These are phyloP conservation scores for Trypanosoma cruzi DNA, from an alignment of 208 protist species.

Conservation along the genomic window DNA sequence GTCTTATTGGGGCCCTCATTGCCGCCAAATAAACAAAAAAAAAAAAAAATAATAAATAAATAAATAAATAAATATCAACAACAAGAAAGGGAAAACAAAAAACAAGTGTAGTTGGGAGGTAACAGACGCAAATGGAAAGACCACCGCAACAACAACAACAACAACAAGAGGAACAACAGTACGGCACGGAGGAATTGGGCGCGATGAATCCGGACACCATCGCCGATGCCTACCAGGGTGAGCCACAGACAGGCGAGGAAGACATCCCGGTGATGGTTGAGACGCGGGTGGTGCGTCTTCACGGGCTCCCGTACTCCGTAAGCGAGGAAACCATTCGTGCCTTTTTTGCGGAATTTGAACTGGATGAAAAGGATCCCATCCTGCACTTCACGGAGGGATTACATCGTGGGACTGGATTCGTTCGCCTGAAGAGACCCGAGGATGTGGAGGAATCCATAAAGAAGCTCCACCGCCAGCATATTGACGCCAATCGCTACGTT, in stretches of 20 bases:
- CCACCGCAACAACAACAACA: conserved; percentile 2
- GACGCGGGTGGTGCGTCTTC: conserved; percentile 32
- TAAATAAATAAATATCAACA: too few relatives aligned
- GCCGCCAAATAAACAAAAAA: too few relatives aligned
- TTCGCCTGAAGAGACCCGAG: conserved; percentile 30
- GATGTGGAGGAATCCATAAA: conserved; percentile 38
- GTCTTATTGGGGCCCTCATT: background rate
- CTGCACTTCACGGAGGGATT: conserved; percentile 39
- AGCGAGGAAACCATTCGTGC: conserved; percentile 34
- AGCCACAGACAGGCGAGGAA: background rate
- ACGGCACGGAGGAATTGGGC: background rate
- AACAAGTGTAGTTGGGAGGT: background rate
- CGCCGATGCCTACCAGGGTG: background rate
- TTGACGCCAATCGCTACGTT: conserved; percentile 42
- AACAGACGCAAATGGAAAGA: background rate
- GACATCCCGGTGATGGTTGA: background rate
- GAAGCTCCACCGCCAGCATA: conserved; percentile 37
- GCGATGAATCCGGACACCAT: background rate
- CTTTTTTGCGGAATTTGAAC: conserved; percentile 43
- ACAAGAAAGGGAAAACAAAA: background rate
- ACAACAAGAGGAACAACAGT: too few relatives aligned
- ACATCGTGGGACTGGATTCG: conserved; percentile 44
- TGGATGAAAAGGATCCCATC: conserved; percentile 32
- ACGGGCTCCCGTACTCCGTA: conserved; percentile 46
- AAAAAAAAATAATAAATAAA: background rate